Conservation (phyloP, 371 early-diverging fungal genomes). For the Nematocida displodere region DNA sequence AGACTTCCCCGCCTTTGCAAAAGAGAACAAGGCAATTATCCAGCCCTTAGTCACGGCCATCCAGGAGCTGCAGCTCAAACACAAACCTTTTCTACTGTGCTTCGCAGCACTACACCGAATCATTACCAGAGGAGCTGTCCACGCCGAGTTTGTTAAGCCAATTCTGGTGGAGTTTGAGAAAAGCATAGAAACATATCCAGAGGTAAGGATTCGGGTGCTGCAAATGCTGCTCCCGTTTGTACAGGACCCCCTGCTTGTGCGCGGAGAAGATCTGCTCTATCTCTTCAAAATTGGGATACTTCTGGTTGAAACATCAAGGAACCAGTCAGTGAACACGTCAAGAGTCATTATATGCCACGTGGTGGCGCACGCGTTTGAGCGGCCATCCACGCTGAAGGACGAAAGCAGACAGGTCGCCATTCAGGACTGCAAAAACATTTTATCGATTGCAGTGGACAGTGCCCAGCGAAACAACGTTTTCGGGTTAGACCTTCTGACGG, state of each 20-base stretch:
- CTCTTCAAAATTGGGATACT: slow-evolving; percentile 39
- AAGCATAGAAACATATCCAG: background rate
- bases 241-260: slow-evolving; percentile 20
- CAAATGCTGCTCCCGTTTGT: slow-evolving; percentile 40
- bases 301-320: slow-evolving; percentile 11
- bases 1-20: slow-evolving; percentile 6
- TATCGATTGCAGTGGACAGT: background rate
- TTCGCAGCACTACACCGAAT: slow-evolving; percentile 20
- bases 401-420: background rate
- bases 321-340: slow-evolving; percentile 1
- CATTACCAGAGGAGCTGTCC: background rate
- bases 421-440: slow-evolving; percentile 13
- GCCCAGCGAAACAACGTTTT: background rate
- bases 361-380: slow-evolving; percentile 22
- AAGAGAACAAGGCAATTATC: background rate
- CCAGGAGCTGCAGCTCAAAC: slow-evolving; percentile 36
- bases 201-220: slow-evolving; percentile 16
- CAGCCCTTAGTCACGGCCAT: slow-evolving; percentile 28
- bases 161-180: slow-evolving; percentile 41
- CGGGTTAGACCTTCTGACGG: slow-evolving; percentile 26
- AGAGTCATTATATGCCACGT: slow-evolving; percentile 24
- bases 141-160: slow-evolving; percentile 6
- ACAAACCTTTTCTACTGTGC: slow-evolving; percentile 5
- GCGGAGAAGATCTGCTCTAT: slow-evolving; percentile 8
- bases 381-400: background rate